phyloP scores from a whole-genome alignment of 2,329 filamentous ascomycete genomes.

The Leptoxyphium fumago region DNA sequence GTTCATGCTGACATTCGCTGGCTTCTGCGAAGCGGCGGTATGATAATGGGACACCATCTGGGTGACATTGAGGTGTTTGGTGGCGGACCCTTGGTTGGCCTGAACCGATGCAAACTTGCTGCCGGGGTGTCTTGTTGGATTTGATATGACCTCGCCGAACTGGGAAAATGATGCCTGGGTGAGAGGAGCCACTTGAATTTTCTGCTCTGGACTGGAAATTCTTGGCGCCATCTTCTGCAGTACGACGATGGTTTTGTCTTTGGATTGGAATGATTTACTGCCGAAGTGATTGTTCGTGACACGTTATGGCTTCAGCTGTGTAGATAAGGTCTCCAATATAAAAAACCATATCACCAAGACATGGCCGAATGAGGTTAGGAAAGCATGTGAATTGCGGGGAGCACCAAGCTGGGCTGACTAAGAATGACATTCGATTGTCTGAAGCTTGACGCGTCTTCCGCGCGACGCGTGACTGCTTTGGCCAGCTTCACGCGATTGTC shows the following conservation, averaged over 20 bases:
- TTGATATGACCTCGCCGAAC: conserved; percentile 73
- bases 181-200: conserved; percentile 49
- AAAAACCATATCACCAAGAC: no score
- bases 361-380: no score
- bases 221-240: conserved; percentile 1
- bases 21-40: conserved; percentile 44
- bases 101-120: conserved; percentile 32
- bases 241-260: neutral
- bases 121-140: conserved; percentile 34
- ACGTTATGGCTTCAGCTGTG: no score
- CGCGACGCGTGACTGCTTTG: neutral
- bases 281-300: no score
- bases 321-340: no score
- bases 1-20: conserved; percentile 55
- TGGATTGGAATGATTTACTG: no score
- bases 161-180: conserved; percentile 53
- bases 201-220: conserved; percentile 25
- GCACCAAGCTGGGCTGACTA: neutral
- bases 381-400: neutral
- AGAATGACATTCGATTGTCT: neutral
- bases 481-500: neutral
- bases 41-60: conserved; percentile 55
- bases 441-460: conserved; percentile 2
- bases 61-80: conserved; percentile 76
- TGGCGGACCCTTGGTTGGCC: conserved; percentile 74